Evolutionary conservation across 2,329 filamentous ascomycete species (phyloP).

Genomic region (Ophiognomonia clavigignenti-juglandacearum): DNA sequence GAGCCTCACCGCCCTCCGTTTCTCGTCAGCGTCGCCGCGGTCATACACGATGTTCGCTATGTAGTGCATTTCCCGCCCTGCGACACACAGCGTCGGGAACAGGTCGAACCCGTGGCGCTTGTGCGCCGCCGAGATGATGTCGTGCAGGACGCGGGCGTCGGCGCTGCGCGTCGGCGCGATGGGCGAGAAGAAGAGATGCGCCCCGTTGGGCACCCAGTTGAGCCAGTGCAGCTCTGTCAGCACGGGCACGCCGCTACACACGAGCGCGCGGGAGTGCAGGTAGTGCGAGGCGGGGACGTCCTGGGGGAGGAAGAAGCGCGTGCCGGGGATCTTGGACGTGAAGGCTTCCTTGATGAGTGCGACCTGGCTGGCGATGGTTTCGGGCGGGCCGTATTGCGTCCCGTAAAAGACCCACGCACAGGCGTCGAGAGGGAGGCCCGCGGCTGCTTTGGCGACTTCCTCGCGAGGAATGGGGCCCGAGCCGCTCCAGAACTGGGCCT

Average conservation of each 20-base stretch:
- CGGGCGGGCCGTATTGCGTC: constrained; percentile 28
- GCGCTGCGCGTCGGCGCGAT: constrained; percentile 29
- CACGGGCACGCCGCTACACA: constrained; percentile 32
- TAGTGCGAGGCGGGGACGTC: constrained; percentile 32
- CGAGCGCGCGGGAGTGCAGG: constrained; percentile 29
- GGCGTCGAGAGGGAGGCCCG: constrained; percentile 34
- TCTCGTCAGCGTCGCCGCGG: constrained; percentile 27
- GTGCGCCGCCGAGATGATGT: constrained; percentile 23
- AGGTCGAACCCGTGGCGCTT: constrained; percentile 25
- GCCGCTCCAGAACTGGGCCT: constrained; percentile 24
- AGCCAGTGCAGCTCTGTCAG: constrained; percentile 34
- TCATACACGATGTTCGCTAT: constrained; percentile 40
- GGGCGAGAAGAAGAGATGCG: constrained; percentile 33
- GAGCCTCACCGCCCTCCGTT: constrained; percentile 23
- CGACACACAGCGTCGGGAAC: constrained; percentile 26
- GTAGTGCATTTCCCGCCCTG: constrained; percentile 39
- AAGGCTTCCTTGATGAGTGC: constrained; percentile 30
- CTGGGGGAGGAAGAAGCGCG: constrained; percentile 29
- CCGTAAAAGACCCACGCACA: constrained; percentile 43
- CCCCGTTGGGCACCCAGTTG: constrained; percentile 33
- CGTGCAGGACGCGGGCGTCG: constrained; percentile 30
- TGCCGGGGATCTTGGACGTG: constrained; percentile 26
- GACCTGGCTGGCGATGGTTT: constrained; percentile 23
- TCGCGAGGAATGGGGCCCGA: constrained; percentile 25
- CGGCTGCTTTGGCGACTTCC: constrained; percentile 26